Base-by-base conservation (phyloP, 2,329 filamentous ascomycete genomes). In the Fusarium phyllophilum region DNA sequence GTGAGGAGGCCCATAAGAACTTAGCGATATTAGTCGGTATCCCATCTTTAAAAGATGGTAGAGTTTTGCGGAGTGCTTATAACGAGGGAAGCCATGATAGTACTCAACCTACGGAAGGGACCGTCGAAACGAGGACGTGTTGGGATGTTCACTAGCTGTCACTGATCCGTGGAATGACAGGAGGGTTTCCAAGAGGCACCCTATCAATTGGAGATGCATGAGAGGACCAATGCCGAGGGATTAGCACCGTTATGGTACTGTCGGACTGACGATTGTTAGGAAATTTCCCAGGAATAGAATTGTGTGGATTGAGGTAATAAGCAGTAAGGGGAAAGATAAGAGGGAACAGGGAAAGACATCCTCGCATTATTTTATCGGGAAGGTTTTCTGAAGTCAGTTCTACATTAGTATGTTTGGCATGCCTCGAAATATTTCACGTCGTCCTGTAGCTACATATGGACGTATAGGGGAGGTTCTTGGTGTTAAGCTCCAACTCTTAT, bases 21-120 rank as follows among this genome's bases (percentile, higher is more conserved):
- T 75, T 13, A 74, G 14, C 3, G 72, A 76, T 14, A 57, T 14
- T 38, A 70, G 66, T 10, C 56, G 65, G 41, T 74, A 77, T 6
- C 63, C 44, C 10, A 31, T 41, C 0, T 38, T 26, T 9, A 20
- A 29, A 6, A 74, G 17, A 0, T 24, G 13, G 13, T 41, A 44
- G 18, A 24, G 36, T 22, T 48, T 68, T 22, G 29, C 20, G 3
- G 38, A 38, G 33, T 76, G 74, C 8, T 46, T 33, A 4, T 15
- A 7, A 8, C 48, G 31, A 13, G 65, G 29, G 1, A 72, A 44
- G 9, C 62, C 57, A 18, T 72, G 62, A 33, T 76, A 77, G 29
- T 36, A 41, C 24, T 54, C 66, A 33, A 70, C 20, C 33, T 44
- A 31, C 6, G 29, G 38, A 14, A 14, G 24, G 9, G 29, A 18